Base-by-base conservation (phyloP, 805 yeast genomes). In the Candida germanica region DNA sequence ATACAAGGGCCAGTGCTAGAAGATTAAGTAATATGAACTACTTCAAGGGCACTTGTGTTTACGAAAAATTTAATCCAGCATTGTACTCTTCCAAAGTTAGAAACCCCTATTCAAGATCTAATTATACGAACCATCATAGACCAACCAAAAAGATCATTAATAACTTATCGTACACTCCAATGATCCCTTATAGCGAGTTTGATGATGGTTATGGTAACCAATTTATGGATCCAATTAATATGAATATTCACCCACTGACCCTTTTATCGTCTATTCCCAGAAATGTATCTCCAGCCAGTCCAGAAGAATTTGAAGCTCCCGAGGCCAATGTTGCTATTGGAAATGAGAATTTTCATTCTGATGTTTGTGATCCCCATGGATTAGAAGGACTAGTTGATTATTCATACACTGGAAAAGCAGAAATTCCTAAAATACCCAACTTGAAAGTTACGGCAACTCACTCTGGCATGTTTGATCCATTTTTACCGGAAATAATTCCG, bases 1-100 rank as follows among this genome's bases (percentile, higher is more conserved):
- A 59, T n/a, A 53, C 58, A n/a, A 69, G 94, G 46, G 71, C 77
- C 0, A 70, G 73, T 25, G 82, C 73, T 2, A 64, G 65, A 1
- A 57, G 58, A 6, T 46, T 84, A 20, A 63, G 78, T 40, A 33
- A 58, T 11, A 64, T 75, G 74, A 60, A 71, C 0, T 84, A 78
- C 53, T 84, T 84, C 56, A 57, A 59, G 33, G 66, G 66, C 12
- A 66, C 82, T 50, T 6, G 39, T 6, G 44, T 33, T 14, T 39
- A 44, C 27, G 42, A 44, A 22, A 18, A 23, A 12, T 20, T 22
- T 12, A 34, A 15, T 11, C 31, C 37, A 13, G 27, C 37, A 20
- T 20, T 6, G 16, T 28, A 15, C 37, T 27, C 21, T 27, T 28
- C 17, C 21, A 20, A 24, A 38, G 25, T 1, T 37, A 7, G 9